Evolutionary conservation across 2,329 filamentous ascomycete genomes (phyloP), one percentile per base, ranked within the genome.

Genomic region (Cladorrhinum sp.): DNA sequence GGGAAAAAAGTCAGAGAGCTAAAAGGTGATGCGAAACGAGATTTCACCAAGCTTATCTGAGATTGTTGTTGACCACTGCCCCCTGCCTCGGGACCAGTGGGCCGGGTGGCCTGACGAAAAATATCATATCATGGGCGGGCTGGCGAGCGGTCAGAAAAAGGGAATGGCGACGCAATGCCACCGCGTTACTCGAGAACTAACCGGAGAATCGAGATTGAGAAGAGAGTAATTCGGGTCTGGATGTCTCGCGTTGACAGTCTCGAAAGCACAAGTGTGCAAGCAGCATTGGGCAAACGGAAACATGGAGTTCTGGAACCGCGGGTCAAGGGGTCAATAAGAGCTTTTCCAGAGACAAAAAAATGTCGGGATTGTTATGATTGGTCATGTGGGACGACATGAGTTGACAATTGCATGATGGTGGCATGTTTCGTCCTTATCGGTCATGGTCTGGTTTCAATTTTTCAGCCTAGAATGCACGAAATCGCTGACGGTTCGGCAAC

Each of bases 401-500:
- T n/a, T 23, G 53, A 46, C 20, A 24, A 46, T 36, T 46, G 53
- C 23, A 36, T 46, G 53, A 55, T 39, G 53, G 39, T 55, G 53
- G 53, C 49, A 48, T 48, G 36, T 21, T 46, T 18, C 16, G 42
- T 46, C 42, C 18, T 16, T 4, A 46, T 46, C 10, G 42, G 42
- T 46, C n/a, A 18, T 46, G 42, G 42, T 46, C 42, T 46, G 18
- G 7, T 49, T 46, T 26, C 49, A n/a, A n/a, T 50, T 50, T 57
- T 55, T 53, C 46, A 42, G 16, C 16, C 21, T 46, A 24, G 39
- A 30, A 57, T 24, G 52, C 48, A 54, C 49, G 53, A 23, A 58
- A 60, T 46, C 10, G 59, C 62, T 64, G 62, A 64, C 62, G 58
- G 57, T 55, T 20, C 26, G 46, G 21, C 51, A 28, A 55, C 42